Evolutionary conservation across 352 stramenopile species (phyloP), one percentile per base, ranked within the genome.

Genomic region (Discostella stelligera): DNA sequence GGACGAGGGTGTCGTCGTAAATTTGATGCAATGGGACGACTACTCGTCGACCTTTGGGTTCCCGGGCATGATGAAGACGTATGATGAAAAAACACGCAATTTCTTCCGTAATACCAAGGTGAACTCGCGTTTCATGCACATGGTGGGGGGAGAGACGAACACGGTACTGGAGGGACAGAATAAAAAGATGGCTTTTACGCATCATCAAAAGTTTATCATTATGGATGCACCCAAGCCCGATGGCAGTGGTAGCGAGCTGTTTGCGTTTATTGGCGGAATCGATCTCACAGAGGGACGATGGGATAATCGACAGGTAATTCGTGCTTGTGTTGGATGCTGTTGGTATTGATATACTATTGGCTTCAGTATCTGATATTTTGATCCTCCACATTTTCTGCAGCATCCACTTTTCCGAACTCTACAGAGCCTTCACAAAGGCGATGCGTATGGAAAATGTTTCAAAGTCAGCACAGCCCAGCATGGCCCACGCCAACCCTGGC

Each of bases 131-230:
- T 73, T 82, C 14, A 71, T 77, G 59, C 49, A 46, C 16, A 85
- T 84, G 72, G 50, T 70, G 58, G 72, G 74, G 4, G 74, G 73
- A 13, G 72, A 83, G 21, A 52, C 41, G 10, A 81, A 83, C 32
- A 54, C 70, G n/a, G 3, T 78, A 13, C 18, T 72, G 39, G 39
- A 76, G 16, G 46, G 63, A 25, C 58, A 72, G 30, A 81, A 66
- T 49, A 80, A 80, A n/a, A 75, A 77, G 20, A 74, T 83, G 60
- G 46, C 71, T 20, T 82, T 83, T 41, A 81, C 77, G 7, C 80
- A 87, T 54, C 80, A 87, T 60, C 74, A 87, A 66, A 87, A 87
- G 52, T 77, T 79, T n/a, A 71, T 87, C 18, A 75, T 87, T 16
- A 79, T 83, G 60, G 79, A 86, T 70, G 18, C 58, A 39, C 64